These are phyloP conservation scores for Phytophthora megakarya DNA, from an alignment of 352 stramenopile species.

Conservation along the genomic window DNA sequence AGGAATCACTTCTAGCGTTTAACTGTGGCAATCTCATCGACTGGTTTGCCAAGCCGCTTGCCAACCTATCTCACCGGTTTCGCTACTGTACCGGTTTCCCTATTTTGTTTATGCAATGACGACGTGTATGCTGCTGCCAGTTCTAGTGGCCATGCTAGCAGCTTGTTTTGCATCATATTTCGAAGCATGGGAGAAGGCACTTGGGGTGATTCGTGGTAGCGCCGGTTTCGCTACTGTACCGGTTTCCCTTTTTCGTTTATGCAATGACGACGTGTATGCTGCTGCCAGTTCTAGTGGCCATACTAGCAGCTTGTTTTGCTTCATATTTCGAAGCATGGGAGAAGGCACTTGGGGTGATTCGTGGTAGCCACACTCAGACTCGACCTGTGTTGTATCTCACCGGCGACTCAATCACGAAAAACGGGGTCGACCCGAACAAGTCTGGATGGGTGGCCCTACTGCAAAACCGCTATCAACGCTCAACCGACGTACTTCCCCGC, in stretches of 20 bases:
- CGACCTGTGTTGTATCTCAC: slow-evolving; percentile 49
- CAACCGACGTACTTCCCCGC: slow-evolving; percentile 60
- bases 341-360: slow-evolving; percentile 2
- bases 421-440: slow-evolving; percentile 38
- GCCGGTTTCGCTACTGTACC: no score
- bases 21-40: not conserved
- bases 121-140: slow-evolving; percentile 3
- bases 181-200: slow-evolving; percentile 10
- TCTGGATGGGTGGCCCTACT: slow-evolving; percentile 56
- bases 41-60: not conserved
- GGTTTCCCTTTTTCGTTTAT: slow-evolving; percentile 18
- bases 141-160: slow-evolving; percentile 12
- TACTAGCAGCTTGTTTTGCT: slow-evolving; percentile 14
- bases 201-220: not conserved
- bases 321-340: slow-evolving; percentile 25
- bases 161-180: slow-evolving; percentile 23
- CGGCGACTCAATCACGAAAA: slow-evolving; percentile 76
- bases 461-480: slow-evolving; percentile 54
- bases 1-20: not conserved
- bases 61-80: slow-evolving; percentile 12
- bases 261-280: not conserved
- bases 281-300: slow-evolving; percentile 5
- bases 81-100: slow-evolving; percentile 22
- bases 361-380: not conserved
- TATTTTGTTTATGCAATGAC: slow-evolving; percentile 4